A percentile compares a stretch with the other conserved stretches of the same genome.
These are phyloP conservation scores for Pestalotiopsis sp. DNA, from an alignment of 2,329 filamentous ascomycete genomes.

Conservation along the genomic window DNA sequence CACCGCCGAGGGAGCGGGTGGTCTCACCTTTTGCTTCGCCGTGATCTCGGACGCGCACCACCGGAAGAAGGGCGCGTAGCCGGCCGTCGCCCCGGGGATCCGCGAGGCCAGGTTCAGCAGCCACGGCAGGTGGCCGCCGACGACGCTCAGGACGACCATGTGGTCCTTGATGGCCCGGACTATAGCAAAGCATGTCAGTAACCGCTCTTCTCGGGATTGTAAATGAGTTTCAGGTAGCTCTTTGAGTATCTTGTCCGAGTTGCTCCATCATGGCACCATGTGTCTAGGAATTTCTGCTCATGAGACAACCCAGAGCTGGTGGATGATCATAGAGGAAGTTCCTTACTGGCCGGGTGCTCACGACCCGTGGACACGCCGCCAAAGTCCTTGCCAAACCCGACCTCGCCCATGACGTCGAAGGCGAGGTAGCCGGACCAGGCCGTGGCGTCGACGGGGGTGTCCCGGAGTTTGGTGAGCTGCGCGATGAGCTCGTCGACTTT, in stretches of 20 bases:
- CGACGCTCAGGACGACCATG: slow-evolving; percentile 6
- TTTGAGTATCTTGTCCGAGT: too few species aligned
- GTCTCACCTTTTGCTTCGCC: background rate
- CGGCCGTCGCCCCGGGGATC: background rate
- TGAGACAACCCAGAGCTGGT: too few species aligned
- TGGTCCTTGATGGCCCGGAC: background rate
- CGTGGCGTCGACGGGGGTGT: slow-evolving; percentile 9
- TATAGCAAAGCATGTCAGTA: too few species aligned
- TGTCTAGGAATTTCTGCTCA: too few species aligned
- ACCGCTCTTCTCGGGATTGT: too few species aligned
- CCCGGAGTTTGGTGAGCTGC: background rate
- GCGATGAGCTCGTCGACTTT: slow-evolving; percentile 2
- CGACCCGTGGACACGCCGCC: background rate
- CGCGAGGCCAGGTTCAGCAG: slow-evolving; percentile 5
- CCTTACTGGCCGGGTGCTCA: slow-evolving; percentile 3
- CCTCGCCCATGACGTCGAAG: slow-evolving; percentile 13
- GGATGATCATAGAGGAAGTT: too few species aligned
- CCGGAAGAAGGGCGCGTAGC: background rate
- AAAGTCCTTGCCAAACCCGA: slow-evolving; percentile 8
- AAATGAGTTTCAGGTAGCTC: too few species aligned
- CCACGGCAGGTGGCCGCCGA: slow-evolving; percentile 8
- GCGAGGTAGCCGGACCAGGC: background rate
- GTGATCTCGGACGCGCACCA: slow-evolving; percentile 5
- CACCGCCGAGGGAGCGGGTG: too few species aligned
- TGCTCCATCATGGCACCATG: too few species aligned